Conservation (phyloP, 2,329 filamentous ascomycete genomes). For the Westerdykella sp. region DNA sequence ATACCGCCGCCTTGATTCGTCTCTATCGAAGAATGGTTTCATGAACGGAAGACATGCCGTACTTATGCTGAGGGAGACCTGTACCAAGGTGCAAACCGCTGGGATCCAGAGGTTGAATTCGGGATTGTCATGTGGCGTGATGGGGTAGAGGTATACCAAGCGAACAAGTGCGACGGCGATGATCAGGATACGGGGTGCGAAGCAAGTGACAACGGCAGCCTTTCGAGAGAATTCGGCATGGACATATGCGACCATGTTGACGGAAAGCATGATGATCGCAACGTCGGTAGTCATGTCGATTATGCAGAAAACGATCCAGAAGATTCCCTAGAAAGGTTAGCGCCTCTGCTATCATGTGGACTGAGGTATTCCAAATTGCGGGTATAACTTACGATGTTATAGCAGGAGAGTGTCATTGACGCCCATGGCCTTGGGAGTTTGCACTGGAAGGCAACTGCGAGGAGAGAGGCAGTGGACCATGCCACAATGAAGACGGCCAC, state of each 20-base stretch:
- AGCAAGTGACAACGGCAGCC: constrained; percentile 26
- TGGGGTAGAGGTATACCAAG: constrained; percentile 26
- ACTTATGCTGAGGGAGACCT: constrained; percentile 24
- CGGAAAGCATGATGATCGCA: constrained; percentile 25
- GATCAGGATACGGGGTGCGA: constrained; percentile 26
- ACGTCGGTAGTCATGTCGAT: constrained; percentile 29
- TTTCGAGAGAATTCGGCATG: constrained; percentile 20
- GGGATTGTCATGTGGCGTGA: constrained; percentile 20
- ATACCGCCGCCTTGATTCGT: constrained; percentile 14
- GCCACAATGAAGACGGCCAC: constrained; percentile 16
- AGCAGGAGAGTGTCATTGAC: constrained; percentile 20
- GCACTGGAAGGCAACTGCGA: constrained; percentile 26
- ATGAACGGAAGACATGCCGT: constrained; percentile 33
- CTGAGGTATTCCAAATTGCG: background rate
- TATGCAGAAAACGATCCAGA: constrained; percentile 32
- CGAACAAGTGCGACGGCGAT: constrained; percentile 21
- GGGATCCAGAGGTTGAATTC: constrained; percentile 26
- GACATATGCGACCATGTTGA: constrained; percentile 26
- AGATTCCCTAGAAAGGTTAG: constrained; percentile 21
- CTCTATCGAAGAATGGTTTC: constrained; percentile 22
- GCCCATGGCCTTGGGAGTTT: constrained; percentile 28
- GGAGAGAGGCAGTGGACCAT: constrained; percentile 24
- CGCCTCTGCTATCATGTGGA: constrained; percentile 3
- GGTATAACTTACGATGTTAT: constrained; percentile 20
- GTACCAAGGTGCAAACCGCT: constrained; percentile 21